Evolutionary conservation across 192 early-diverging fungal genomes (phyloP), one percentile per base, ranked within the genome.

Genomic region (Ambispora gerdemannii): DNA sequence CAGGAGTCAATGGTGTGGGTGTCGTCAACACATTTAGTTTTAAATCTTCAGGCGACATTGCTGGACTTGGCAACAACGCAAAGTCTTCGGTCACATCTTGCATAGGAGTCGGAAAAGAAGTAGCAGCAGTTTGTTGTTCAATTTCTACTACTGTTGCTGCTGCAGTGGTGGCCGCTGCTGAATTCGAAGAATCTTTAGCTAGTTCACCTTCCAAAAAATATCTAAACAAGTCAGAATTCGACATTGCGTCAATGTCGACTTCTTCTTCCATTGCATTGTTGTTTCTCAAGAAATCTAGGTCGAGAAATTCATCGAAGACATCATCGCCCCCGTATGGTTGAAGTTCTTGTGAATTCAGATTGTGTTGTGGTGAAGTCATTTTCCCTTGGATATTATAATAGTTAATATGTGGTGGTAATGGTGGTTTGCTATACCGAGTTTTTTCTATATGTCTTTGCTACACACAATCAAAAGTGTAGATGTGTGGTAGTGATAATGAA

Each of bases 191-290:
- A 19, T 67, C 64, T 31, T 56, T 69, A 36, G 6, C 35, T 25
- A 69, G 24, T 56, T 69, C 67, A 6, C 52, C 67, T 34, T 69
- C 67, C 17, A 69, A 58, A 38, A 52, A 69, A 56, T 69, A 69
- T 56, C 22, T 50, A 22, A 69, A 69, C 10, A 69, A 52, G 51
- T 69, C 67, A 15, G 67, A 69, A 24, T 10, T 55, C 2, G 67
- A 38, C 67, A 69, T 69, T 10, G 22, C 32, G 24, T 52, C 35
- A 25, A 43, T 56, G 25, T 69, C 67, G 24, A 69, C 36, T 11
- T 69, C 67, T 58, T 69, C 67, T 4, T 69, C 67, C 67, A 69
- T 69, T 19, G 53, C 17, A 15, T 56, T 28, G 15, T 43, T 43
- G 15, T 56, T 69, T 55, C 35, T 69, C 22, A 69, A 38, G 25